Conservation (phyloP, 495 filamentous ascomycete species). For the Mycothermus thermophilus region DNA sequence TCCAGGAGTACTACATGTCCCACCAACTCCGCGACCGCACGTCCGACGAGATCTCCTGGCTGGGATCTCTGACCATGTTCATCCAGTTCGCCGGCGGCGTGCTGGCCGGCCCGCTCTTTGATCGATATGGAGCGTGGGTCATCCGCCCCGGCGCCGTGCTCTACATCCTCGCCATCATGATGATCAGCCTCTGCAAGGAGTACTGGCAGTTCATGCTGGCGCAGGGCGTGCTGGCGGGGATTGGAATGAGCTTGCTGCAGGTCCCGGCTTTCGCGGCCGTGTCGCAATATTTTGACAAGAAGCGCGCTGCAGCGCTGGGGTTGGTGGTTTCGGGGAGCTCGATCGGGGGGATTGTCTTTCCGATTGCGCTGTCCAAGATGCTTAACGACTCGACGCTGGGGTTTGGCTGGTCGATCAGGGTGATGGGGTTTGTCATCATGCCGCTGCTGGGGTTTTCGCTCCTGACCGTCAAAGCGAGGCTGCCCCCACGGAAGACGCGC, state of each 20-base stretch:
- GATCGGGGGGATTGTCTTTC: conserved; percentile 42
- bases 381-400: conserved; percentile 27
- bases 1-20: conserved; percentile 45
- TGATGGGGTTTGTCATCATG: conserved; percentile 43
- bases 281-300: conserved; percentile 41
- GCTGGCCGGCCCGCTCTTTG: conserved; percentile 37
- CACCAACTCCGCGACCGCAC: conserved; percentile 33
- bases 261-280: conserved; percentile 40
- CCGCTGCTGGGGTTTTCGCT: conserved; percentile 33
- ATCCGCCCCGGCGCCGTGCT: conserved; percentile 25
- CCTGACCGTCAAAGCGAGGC: conserved; percentile 27
- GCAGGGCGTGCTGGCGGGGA: conserved; percentile 43
- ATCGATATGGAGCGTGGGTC: conserved; percentile 34
- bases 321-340: conserved; percentile 42
- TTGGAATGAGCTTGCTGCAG: conserved; percentile 34
- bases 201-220: conserved; percentile 52
- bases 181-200: conserved; percentile 40
- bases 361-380: conserved; percentile 29
- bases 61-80: conserved; percentile 40
- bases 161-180: conserved; percentile 36
- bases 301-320: conserved; percentile 41
- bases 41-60: conserved; percentile 44
- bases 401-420: conserved; percentile 48
- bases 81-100: conserved; percentile 33
- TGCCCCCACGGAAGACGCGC: conserved; percentile 28